Percentiles rank a stretch among this genome's conserved stretches.
Conservation (phyloP, 2,329 filamentous ascomycete genomes). For the Paramyrothecium roridum region DNA sequence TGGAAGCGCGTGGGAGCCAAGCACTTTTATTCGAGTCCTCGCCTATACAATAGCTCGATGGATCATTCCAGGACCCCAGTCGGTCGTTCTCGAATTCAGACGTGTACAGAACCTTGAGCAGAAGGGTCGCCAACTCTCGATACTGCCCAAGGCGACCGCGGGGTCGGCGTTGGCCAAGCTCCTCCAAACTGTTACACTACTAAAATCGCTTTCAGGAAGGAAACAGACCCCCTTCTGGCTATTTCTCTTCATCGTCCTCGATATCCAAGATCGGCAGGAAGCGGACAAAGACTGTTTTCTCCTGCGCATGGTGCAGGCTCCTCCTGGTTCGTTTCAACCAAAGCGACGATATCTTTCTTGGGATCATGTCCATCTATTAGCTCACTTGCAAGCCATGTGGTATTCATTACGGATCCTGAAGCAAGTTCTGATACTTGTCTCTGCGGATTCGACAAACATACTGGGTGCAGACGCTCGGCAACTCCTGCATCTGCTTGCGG, state of each 20-base stretch:
- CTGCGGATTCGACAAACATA: conserved; percentile 1
- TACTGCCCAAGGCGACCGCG: conserved; percentile 9
- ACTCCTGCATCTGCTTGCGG: conserved; percentile 14
- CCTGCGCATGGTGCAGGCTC: conserved; percentile 16
- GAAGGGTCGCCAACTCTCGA: conserved; percentile 19
- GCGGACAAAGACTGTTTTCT: conserved; percentile 21
- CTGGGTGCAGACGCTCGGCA: conserved; percentile 5
- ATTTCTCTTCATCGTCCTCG: conserved; percentile 20
- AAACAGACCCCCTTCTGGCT: conserved; percentile 15
- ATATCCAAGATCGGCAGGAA: conserved; percentile 23
- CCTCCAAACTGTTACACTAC: conserved; percentile 10
- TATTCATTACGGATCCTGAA: conserved; percentile 59
- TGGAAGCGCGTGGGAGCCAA: conserved; percentile 55
- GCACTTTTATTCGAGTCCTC: conserved; percentile 44
- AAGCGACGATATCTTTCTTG: conserved; percentile 32
- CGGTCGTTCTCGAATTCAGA: conserved; percentile 31
- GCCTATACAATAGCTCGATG: conserved; percentile 49
- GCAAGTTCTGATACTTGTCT: conserved; percentile 22
- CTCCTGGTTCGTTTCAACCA: neutral
- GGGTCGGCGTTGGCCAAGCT: conserved; percentile 13
- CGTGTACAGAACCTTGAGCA: conserved; percentile 26
- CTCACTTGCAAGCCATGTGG: conserved; percentile 56
- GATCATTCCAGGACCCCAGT: conserved; percentile 8
- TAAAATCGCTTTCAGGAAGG: conserved; percentile 2
- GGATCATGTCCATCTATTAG: conserved; percentile 58